These are phyloP conservation scores for Tylopilus rubrobrunneus DNA, from an alignment of 768 basidiomycete species.

Conservation along the genomic window DNA sequence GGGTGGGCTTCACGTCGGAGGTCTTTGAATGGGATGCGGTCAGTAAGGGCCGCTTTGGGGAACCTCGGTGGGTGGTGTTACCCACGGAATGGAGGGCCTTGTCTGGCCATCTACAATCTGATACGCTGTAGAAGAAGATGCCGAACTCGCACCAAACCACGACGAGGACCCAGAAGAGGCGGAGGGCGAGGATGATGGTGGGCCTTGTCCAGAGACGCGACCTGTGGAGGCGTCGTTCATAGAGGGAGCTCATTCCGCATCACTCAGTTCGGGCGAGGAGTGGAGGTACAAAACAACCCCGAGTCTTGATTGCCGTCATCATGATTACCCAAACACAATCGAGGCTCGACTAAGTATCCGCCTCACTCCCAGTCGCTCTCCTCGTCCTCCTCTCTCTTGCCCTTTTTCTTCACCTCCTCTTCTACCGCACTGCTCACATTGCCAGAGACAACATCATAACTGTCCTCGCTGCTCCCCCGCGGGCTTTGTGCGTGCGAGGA, in stretches of 20 bases:
- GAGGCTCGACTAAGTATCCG: too few relatives aligned
- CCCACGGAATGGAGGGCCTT: constrained; percentile 26
- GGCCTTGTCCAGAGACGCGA: constrained; percentile 28
- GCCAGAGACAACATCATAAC: constrained; percentile 63
- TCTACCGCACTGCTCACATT: constrained; percentile 39
- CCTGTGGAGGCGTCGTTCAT: constrained; percentile 25
- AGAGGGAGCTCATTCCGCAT: constrained; percentile 29
- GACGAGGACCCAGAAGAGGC: constrained; percentile 49
- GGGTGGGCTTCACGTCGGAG: constrained; percentile 35
- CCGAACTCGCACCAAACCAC: constrained; percentile 67
- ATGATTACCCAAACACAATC: background rate
- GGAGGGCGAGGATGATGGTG: constrained; percentile 40
- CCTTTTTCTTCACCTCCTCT: constrained; percentile 31
- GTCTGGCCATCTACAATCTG: constrained; percentile 58
- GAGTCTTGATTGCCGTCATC: constrained; percentile 8
- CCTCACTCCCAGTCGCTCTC: constrained; percentile 60
- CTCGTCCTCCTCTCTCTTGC: constrained; percentile 12
- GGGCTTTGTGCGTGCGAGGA: constrained; percentile 39
- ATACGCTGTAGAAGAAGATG: constrained; percentile 54
- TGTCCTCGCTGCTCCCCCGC: constrained; percentile 59
- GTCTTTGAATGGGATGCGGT: constrained; percentile 9
- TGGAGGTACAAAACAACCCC: background rate
- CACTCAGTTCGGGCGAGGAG: constrained; percentile 2
- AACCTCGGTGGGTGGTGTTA: constrained; percentile 2
- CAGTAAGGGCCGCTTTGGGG: background rate